A percentile compares a stretch with the other conserved stretches of the same genome.
phyloP scores from a whole-genome alignment of 768 basidiomycete genomes.

The Rhizopogon vinicolor region DNA sequence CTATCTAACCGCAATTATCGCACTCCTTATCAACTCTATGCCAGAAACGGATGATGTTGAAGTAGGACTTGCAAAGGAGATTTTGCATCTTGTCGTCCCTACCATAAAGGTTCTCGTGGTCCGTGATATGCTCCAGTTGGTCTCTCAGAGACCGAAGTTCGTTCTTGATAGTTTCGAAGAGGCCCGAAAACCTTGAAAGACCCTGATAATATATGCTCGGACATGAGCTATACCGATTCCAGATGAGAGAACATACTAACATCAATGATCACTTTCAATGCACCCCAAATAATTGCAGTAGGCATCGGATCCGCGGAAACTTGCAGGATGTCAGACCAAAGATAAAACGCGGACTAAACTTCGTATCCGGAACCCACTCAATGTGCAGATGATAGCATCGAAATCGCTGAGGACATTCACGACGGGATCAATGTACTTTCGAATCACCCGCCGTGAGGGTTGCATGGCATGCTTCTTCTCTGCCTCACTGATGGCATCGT shows the following conservation, averaged over 20 bases:
- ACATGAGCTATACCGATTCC: not conserved
- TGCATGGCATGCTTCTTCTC: not conserved
- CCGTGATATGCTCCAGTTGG: slow-evolving; percentile 10
- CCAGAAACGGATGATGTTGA: slow-evolving; percentile 21
- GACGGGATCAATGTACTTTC: not conserved
- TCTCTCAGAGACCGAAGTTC: slow-evolving; percentile 9
- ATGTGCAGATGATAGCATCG: not conserved
- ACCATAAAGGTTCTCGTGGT: slow-evolving; percentile 13
- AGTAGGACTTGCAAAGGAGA: slow-evolving; percentile 12
- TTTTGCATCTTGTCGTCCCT: slow-evolving; percentile 9
- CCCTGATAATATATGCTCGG: slow-evolving; percentile 6
- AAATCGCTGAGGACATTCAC: not conserved
- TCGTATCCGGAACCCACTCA: not conserved
- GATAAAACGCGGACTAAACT: not conserved
- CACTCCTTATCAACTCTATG: slow-evolving; percentile 19
- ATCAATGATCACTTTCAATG: not conserved
- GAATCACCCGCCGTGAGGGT: not conserved
- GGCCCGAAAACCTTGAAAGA: slow-evolving; percentile 6
- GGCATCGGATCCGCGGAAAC: not conserved
- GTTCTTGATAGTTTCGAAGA: slow-evolving; percentile 17
- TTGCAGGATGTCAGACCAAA: not conserved
- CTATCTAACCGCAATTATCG: not conserved
- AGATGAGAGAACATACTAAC: not conserved
- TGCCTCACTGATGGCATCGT: not conserved
- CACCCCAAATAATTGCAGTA: not conserved